Evolutionary conservation across 768 basidiomycete genomes (phyloP).

Genomic region (Agaricus subrufescens): DNA sequence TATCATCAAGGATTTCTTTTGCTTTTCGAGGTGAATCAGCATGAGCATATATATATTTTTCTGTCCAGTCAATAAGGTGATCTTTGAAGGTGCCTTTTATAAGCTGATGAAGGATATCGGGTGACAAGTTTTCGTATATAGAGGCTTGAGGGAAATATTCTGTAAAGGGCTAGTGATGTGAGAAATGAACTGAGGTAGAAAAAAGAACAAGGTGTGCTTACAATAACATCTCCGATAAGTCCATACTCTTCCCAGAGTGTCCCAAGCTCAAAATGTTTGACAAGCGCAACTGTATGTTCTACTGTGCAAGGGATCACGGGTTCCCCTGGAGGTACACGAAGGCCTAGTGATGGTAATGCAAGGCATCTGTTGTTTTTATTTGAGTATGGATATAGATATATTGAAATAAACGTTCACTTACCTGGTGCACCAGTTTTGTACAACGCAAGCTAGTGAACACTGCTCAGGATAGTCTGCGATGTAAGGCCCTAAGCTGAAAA

Average conservation of each 20-base stretch:
- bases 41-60: conserved; percentile 20
- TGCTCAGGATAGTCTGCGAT: conserved; percentile 29
- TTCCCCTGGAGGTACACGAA: not conserved
- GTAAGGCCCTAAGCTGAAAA: conserved; percentile 23
- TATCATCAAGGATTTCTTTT: not conserved
- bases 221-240: not conserved
- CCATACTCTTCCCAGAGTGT: conserved; percentile 8
- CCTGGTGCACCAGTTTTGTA: conserved; percentile 24
- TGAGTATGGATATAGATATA: too few species aligned
- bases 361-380: conserved; percentile 1
- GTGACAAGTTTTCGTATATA: conserved; percentile 25
- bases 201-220: not conserved
- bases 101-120: conserved; percentile 31
- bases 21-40: not conserved
- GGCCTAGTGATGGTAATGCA: not conserved
- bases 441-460: conserved; percentile 16
- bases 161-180: conserved; percentile 23
- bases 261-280: not conserved
- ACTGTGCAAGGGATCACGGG: not conserved
- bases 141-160: conserved; percentile 25
- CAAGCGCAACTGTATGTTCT: not conserved
- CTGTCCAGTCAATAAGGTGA: conserved; percentile 33
- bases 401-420: not conserved
- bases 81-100: conserved; percentile 40
- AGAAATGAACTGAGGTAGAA: not conserved